Conservation (phyloP, 768 basidiomycete species). For the Podaxis rugospora region DNA sequence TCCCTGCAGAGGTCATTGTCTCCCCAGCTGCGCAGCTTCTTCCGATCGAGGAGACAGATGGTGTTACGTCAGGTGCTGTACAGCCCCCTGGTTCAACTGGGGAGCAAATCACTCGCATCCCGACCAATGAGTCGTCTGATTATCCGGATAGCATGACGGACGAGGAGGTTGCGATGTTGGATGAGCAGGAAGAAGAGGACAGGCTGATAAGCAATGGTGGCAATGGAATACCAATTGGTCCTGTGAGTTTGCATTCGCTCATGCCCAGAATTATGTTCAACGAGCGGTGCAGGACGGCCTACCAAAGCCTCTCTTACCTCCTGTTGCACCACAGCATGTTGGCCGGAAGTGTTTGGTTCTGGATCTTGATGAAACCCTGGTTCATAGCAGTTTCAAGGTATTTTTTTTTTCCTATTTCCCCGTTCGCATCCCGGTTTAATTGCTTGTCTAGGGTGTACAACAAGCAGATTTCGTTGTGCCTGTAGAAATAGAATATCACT, state of each 20-base stretch:
- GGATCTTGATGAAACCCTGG: slow-evolving; percentile 94
- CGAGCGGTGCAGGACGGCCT: slow-evolving; percentile 63
- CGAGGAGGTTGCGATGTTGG: slow-evolving; percentile 52
- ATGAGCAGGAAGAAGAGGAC: slow-evolving; percentile 87
- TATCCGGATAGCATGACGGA: slow-evolving; percentile 66
- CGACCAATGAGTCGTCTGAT: slow-evolving; percentile 35
- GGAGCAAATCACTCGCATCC: slow-evolving; percentile 36
- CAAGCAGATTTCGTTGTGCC: slow-evolving; percentile 98
- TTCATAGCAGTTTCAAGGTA: slow-evolving; percentile 98
- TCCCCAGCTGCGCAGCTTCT: slow-evolving; percentile 34
- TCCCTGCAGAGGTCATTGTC: slow-evolving; percentile 29
- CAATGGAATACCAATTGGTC: slow-evolving; percentile 90
- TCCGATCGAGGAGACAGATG: slow-evolving; percentile 70
- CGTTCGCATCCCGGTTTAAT: slow-evolving; percentile 1
- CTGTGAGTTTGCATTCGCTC: slow-evolving; percentile 47
- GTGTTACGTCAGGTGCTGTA: slow-evolving; percentile 86
- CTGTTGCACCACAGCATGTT: slow-evolving; percentile 73
- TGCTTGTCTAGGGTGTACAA: slow-evolving; percentile 63
- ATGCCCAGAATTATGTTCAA: background rate
- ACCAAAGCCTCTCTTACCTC: slow-evolving; percentile 83
- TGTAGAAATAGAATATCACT: slow-evolving; percentile 97
- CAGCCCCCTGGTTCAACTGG: slow-evolving; percentile 86
- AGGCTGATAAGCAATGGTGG: slow-evolving; percentile 86
- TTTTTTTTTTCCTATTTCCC: slow-evolving; percentile 7
- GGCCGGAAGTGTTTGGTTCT: slow-evolving; percentile 95